phyloP scores from a whole-genome alignment of 306 rosid species.

The Cucumis melo region DNA sequence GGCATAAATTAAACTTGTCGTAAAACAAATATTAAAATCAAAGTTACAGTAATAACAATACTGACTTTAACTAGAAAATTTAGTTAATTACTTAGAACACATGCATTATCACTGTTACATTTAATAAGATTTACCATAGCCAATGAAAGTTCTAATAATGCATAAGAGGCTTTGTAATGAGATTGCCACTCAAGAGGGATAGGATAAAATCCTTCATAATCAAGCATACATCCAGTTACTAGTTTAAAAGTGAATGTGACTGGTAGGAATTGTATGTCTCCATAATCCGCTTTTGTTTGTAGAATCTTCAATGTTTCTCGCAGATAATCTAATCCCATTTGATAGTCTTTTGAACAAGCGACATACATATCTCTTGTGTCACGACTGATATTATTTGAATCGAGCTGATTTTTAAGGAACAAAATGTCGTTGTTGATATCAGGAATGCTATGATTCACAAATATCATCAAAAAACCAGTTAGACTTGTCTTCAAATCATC shows the following conservation, averaged over 20 bases:
- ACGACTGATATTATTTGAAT: not conserved
- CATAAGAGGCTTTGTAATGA: too few relatives aligned
- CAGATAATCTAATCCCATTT: not conserved
- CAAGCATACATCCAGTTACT: too few relatives aligned
- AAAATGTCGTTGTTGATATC: not conserved
- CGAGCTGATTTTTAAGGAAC: not conserved
- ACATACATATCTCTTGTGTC: not conserved
- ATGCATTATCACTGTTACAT: not conserved
- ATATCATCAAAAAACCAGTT: not conserved
- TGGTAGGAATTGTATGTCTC: not conserved
- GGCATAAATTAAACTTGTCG: too few relatives aligned
- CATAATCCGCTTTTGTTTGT: not conserved
- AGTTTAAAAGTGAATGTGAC: too few relatives aligned
- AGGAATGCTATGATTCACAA: not conserved
- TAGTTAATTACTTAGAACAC: too few relatives aligned
- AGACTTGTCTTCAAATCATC: not conserved
- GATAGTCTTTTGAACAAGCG: not conserved
- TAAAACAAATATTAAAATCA: too few relatives aligned
- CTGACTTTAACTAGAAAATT: too few relatives aligned
- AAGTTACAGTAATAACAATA: too few relatives aligned
- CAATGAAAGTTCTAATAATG: not conserved
- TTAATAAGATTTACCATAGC: not conserved
- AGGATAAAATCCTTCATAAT: too few relatives aligned
- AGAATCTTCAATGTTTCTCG: not conserved
- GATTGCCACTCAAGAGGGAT: too few relatives aligned